Conservation (phyloP, 2,329 filamentous ascomycete genomes). For the Neurospora sp. region DNA sequence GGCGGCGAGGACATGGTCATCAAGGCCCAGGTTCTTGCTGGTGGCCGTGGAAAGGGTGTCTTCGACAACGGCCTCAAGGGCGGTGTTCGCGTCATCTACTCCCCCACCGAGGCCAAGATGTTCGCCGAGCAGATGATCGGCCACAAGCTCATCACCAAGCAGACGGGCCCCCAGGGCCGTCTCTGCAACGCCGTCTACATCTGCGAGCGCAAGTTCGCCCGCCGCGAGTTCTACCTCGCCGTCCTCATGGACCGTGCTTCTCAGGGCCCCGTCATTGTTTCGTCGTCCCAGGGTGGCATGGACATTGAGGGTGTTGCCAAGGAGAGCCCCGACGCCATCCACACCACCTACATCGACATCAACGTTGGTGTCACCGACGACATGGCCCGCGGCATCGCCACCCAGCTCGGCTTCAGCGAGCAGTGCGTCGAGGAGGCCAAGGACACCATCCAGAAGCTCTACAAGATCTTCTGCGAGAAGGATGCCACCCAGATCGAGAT, state of each 20-base stretch:
- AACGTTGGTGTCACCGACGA: conserved; percentile 92
- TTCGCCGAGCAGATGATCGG: conserved; percentile 99
- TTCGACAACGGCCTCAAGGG: conserved; percentile 99
- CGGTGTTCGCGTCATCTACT: conserved; percentile 97
- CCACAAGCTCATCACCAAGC: conserved; percentile 99
- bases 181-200: conserved; percentile 98
- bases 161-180: conserved; percentile 87
- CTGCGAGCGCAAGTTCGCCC: conserved; percentile 98
- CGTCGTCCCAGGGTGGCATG: conserved; percentile 97
- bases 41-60: conserved; percentile 92
- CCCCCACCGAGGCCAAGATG: conserved; percentile 90
- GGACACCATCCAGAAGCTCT: conserved; percentile 96
- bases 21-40: conserved; percentile 97
- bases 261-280: conserved; percentile 90
- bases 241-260: conserved; percentile 94
- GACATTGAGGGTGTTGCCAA: conserved; percentile 98
- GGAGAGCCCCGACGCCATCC: conserved; percentile 92
- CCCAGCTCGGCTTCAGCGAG: conserved; percentile 91
- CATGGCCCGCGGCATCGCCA: conserved; percentile 81
- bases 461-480: conserved; percentile 97
- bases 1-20: conserved; percentile 97
- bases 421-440: conserved; percentile 95
- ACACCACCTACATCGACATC: conserved; percentile 89
- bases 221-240: conserved; percentile 97
- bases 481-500: conserved; percentile 99